Evolutionary conservation across 352 stramenopile species (phyloP), one percentile per base, ranked within the genome.

Genomic region (Phytophthora nicotianae): DNA sequence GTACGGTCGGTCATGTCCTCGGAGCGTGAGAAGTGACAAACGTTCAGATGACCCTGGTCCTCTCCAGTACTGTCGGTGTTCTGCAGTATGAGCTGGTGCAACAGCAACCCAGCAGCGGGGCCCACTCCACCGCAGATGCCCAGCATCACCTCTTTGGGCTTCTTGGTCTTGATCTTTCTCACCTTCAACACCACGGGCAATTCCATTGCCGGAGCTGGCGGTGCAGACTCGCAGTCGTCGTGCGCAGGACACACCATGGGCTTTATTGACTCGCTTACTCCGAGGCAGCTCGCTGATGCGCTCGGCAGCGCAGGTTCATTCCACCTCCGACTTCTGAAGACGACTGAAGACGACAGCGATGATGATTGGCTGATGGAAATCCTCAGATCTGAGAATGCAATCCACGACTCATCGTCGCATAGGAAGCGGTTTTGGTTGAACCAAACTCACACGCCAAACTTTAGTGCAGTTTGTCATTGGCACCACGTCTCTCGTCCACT

Each of bases 1-100:
- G 80, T 85, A 49, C 83, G 79, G 52, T 90, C 83, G 19, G 83
- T 88, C 71, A 93, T 89, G 52, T 93, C 81, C 21, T 88, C 71
- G 42, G 81, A 89, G 27, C 83, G 81, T 20, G 83, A 93, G 24
- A 93, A 79, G 65, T 93, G 83, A 58, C 66, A 78, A 37, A 93
- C 78, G 35, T 78, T 77, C 42, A 93, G 66, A 40, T 91, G 81
- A 7, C 83, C 77, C 43, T 90, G 77, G 61, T 93, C 83, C 33
- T 70, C 57, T 40, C 83, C 83, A 43, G 74, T 68, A 52, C 72
- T 88, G 50, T 85, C 71, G 5, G 83, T 93, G 59, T 93, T 72
- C 49, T 89, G 58, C 20, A 93, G 68, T 49, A 93, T 86, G 50
- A 83, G 73, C 51, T 91, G 79, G 41, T 93, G 83, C 53, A 93